Conservation (phyloP, 768 basidiomycete species). For the Boletus rex-veris region DNA sequence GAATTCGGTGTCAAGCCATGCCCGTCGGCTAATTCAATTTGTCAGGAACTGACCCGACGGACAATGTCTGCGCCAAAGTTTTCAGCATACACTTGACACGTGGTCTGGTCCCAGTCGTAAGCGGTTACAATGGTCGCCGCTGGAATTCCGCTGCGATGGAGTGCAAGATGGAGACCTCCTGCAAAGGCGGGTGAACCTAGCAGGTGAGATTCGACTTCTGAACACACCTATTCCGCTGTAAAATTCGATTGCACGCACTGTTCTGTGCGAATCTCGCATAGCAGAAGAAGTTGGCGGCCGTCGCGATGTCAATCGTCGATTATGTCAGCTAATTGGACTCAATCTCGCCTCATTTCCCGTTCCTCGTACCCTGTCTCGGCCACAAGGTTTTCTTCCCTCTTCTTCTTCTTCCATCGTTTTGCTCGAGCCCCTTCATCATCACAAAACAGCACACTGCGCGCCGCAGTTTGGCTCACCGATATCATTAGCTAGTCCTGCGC, state of each 20-base stretch:
- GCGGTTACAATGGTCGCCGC: slow-evolving; percentile 46
- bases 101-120: slow-evolving; percentile 82
- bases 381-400: neutral
- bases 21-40: neutral
- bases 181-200: slow-evolving; percentile 1
- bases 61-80: slow-evolving; percentile 52
- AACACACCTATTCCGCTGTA: slow-evolving; percentile 72
- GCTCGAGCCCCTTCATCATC: neutral
- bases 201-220: neutral
- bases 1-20: slow-evolving; percentile 3
- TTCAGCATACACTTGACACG: slow-evolving; percentile 63
- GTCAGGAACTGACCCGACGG: slow-evolving; percentile 28
- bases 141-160: slow-evolving; percentile 47
- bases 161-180: slow-evolving; percentile 75
- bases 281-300: neutral
- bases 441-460: neutral
- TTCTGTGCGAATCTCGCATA: slow-evolving; percentile 6
- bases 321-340: slow-evolving; percentile 22
- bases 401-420: slow-evolving; percentile 2
- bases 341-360: slow-evolving; percentile 11
- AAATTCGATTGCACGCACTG: slow-evolving; percentile 50
- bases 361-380: slow-evolving; percentile 2
- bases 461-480: neutral
- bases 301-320: slow-evolving; percentile 11
- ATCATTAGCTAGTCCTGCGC: neutral